Evolutionary conservation across 176 grass and related monocot species (phyloP), one percentile per base, ranked within the genome.

Genomic region (Carex littledalei): DNA sequence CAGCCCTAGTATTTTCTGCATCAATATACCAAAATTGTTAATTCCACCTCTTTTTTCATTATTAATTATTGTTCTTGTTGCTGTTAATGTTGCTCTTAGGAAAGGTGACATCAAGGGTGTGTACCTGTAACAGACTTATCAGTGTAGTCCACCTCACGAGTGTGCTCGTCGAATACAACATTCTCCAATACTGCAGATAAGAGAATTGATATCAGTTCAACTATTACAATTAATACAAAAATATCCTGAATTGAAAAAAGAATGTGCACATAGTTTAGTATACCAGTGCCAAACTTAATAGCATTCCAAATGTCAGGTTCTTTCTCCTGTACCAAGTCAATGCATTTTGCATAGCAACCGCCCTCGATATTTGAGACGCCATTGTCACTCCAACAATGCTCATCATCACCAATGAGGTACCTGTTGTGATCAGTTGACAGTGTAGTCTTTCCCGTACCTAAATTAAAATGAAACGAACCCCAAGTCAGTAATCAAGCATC

Each of bases 301-400:
- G 96, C 96, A 49, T 99, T 99, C 91, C 93, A 99, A 41, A 99
- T 99, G 29, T 99, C 96, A 87, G 96, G 96, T 3, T 99, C 96
- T 89, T 99, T 99, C 84, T 99, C 93, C 71, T 17, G 62, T 0
- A 91, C 94, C 18, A 99, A 80, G 72, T 94, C 93, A 32, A 99
- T 92, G 84, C 96, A 99, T 85, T 99, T 99, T 57, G 96, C 96
- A 64, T 99, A 99, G 78, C 96, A 99, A 14, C 96, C 93, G 15
- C 96, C 96, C 86, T 99, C 96, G 37, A 99, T 99, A 87, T 99
- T 99, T 77, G 96, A 95, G 29, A 99, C 91, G 7, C 96, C 96
- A 57, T 64, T 88, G 66, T 99, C 93, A 9, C 96, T 90, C 96
- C 96, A 99, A 31, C 96, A 99, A 83, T 99, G 96, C 78, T 99